Evolutionary conservation across 495 filamentous ascomycete genomes (phyloP), one percentile per base, ranked within the genome.

Genomic region (Cladorrhinum samala): DNA sequence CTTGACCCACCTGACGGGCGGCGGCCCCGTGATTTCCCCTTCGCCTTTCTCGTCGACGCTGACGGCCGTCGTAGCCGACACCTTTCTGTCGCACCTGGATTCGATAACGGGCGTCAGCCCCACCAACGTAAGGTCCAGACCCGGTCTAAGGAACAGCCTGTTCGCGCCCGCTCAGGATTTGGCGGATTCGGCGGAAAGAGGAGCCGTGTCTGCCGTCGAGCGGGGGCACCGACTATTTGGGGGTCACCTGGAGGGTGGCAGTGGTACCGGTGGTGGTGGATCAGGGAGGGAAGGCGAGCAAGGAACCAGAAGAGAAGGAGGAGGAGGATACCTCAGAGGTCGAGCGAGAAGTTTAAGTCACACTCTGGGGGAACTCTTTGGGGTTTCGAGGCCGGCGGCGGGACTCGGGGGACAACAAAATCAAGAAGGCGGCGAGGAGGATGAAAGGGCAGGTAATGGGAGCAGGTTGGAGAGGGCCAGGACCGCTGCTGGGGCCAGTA

Each of bases 321-420:
- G 16, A 2, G 49, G 54, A 7, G 61, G 55, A 39, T 57, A 52
- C 30, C 41, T 63, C 16, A 60, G 68, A 16, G 66, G 67, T 19
- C 57, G 74, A 23, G 70, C 77, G 23, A 66, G 77, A 49, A 80
- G 75, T 61, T 51, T 80, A 27, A 80, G 77, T 50, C 71, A 71
- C 45, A 75, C 76, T 11, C 52, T 80, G 2, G 71, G 75, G 16
- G 70, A 72, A 33, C 61, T 79, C 27, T 72, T 78, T 53, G 58
- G 65, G 20, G 54, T 55, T 25, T n/a, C n/a, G n/a, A n/a, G n/a
- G n/a, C n/a, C n/a, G n/a, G n/a, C n/a, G n/a, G n/a, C n/a, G n/a
- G n/a, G n/a, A n/a, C n/a, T n/a, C n/a, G n/a, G n/a, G n/a, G n/a
- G n/a, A n/a, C n/a, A n/a, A n/a, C n/a, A n/a, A n/a, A n/a, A n/a